These are phyloP conservation scores for Heterobasidion occidentale DNA, from an alignment of 1,284 basidiomycete genomes.

Conservation along the genomic window DNA sequence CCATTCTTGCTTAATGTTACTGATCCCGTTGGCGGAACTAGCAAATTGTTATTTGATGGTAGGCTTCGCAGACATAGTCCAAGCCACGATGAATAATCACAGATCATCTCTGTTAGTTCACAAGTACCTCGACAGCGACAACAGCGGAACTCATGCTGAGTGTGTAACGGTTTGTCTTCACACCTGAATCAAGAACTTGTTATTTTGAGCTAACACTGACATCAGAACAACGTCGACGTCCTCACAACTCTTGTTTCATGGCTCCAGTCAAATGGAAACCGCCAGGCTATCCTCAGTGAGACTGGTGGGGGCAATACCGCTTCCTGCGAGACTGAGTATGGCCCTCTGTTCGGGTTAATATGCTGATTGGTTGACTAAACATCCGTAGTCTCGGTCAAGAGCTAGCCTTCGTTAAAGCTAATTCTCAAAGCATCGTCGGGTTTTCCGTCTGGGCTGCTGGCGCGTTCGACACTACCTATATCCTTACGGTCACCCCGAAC, in stretches of 20 bases:
- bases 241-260: conserved; percentile 37
- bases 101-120: conserved; percentile 50
- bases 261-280: conserved; percentile 39
- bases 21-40: conserved; percentile 47
- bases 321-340: conserved; percentile 37
- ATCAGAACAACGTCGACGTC: conserved; percentile 36
- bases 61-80: conserved; percentile 44
- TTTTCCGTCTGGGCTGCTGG: conserved; percentile 42
- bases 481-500: conserved; percentile 27
- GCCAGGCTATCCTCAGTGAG: conserved; percentile 50
- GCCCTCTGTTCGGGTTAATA: not conserved
- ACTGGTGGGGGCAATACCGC: conserved; percentile 49
- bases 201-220: not conserved
- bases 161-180: conserved; percentile 28
- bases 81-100: conserved; percentile 35
- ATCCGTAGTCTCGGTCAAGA: conserved; percentile 29
- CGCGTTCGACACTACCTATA: conserved; percentile 29
- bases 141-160: conserved; percentile 44
- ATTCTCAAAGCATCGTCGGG: conserved; percentile 36
- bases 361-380: not conserved
- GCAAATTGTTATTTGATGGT: conserved; percentile 43
- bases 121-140: conserved; percentile 57
- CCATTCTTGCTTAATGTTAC: conserved; percentile 30
- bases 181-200: not conserved
- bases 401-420: conserved; percentile 38